Conservation (phyloP, 2,329 filamentous ascomycete genomes). For the Nemania serpens region DNA sequence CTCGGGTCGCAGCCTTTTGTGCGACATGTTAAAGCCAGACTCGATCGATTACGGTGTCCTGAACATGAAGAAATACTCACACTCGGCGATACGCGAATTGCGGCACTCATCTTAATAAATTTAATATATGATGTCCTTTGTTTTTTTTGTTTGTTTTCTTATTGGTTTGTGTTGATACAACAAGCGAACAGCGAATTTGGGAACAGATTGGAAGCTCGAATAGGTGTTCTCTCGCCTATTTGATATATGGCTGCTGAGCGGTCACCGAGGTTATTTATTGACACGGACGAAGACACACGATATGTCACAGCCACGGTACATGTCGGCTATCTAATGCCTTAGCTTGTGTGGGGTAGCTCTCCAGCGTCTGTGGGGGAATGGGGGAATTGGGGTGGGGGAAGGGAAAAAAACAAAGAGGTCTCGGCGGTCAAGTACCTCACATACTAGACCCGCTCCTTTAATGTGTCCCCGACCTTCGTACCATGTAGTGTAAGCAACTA, state of each 20-base stretch:
- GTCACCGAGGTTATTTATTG: too few species aligned
- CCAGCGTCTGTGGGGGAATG: slow-evolving; percentile 11
- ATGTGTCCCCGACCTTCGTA: too few species aligned
- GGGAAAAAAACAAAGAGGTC: too few species aligned
- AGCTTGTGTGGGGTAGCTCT: slow-evolving; percentile 24
- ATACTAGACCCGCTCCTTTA: too few species aligned
- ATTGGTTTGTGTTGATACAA: too few species aligned
- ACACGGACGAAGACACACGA: slow-evolving; percentile 4
- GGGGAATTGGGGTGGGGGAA: too few species aligned
- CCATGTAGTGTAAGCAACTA: too few species aligned
- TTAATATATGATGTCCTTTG: not conserved
- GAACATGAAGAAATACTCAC: slow-evolving; percentile 35
- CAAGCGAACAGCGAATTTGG: too few species aligned
- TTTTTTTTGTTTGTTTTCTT: not conserved
- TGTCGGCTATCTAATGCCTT: slow-evolving; percentile 13
- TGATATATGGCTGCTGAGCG: too few species aligned
- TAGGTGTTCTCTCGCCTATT: too few species aligned
- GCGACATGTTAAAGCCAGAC: slow-evolving; percentile 1
- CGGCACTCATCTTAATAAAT: slow-evolving; percentile 39
- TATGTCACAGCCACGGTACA: slow-evolving; percentile 5
- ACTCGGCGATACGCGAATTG: slow-evolving; percentile 43
- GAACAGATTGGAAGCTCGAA: too few species aligned
- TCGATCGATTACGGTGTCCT: not conserved
- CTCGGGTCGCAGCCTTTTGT: slow-evolving; percentile 63
- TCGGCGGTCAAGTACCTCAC: too few species aligned